These are phyloP conservation scores for Suillus occidentalis DNA, from an alignment of 768 basidiomycete genomes.

Conservation along the genomic window DNA sequence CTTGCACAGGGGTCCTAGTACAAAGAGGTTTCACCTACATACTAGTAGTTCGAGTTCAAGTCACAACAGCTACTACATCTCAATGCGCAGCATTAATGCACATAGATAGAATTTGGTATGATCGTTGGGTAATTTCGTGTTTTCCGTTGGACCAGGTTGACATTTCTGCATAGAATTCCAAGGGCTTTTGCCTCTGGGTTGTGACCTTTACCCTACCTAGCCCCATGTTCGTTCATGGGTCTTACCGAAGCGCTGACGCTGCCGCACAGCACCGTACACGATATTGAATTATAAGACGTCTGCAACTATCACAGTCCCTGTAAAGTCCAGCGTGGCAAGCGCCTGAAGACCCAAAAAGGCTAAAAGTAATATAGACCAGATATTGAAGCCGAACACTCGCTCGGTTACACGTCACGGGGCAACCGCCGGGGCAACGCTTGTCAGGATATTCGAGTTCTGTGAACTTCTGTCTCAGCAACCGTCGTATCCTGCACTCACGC, in stretches of 20 bases:
- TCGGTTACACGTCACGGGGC: slow-evolving; percentile 7
- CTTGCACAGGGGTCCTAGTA: background rate
- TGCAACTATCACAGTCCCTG: background rate
- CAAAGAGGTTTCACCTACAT: background rate
- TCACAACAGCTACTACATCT: too few species aligned
- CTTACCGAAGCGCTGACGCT: background rate
- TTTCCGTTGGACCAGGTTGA: too few species aligned
- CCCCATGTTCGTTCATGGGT: background rate
- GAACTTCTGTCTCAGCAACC: slow-evolving; percentile 4
- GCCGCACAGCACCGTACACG: background rate
- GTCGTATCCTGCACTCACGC: slow-evolving; percentile 2
- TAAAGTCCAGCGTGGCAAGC: background rate
- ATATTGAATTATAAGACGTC: background rate
- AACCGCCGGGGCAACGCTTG: background rate
- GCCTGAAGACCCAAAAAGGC: background rate
- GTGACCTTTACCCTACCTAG: too few species aligned
- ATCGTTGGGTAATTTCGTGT: too few species aligned
- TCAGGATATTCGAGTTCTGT: slow-evolving; percentile 6
- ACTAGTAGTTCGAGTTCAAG: too few species aligned
- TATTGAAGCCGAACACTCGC: slow-evolving; percentile 1
- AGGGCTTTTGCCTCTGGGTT: too few species aligned
- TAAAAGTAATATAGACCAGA: background rate
- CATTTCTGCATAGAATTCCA: too few species aligned
- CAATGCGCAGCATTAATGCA: too few species aligned
- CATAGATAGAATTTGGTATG: too few species aligned